Conservation (phyloP, 2,329 filamentous ascomycete genomes). For the Pyricularia grisea region DNA sequence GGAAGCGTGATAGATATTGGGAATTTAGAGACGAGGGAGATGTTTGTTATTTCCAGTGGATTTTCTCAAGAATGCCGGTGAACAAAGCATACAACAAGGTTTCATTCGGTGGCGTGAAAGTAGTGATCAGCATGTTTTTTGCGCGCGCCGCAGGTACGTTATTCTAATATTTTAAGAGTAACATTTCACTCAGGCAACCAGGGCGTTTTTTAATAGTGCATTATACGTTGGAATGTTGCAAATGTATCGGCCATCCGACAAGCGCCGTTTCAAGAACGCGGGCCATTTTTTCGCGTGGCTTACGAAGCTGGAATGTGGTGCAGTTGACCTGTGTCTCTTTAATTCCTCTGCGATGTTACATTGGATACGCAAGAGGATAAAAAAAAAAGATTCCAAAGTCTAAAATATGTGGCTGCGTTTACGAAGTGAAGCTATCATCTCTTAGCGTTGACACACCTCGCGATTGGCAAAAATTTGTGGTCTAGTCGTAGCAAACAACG, state of each 20-base stretch:
- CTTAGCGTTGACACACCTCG: background rate
- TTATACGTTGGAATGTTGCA: background rate
- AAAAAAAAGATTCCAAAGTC: background rate
- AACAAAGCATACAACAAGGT: background rate
- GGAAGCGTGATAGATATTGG: background rate
- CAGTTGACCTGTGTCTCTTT: background rate
- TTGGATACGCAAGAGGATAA: background rate
- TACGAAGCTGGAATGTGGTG: background rate
- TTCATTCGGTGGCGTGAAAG: background rate
- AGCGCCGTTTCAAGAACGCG: background rate
- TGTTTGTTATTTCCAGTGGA: background rate
- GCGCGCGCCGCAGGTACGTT: background rate
- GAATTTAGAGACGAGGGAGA: background rate
- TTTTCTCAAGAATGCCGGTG: background rate
- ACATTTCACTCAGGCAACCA: background rate
- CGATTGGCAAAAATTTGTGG: background rate
- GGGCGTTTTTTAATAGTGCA: background rate
- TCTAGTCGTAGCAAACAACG: background rate
- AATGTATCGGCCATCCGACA: background rate
- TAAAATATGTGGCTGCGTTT: background rate
- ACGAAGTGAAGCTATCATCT: background rate
- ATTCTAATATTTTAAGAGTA: background rate
- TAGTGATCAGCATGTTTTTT: background rate
- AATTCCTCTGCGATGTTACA: background rate
- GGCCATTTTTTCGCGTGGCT: background rate